Conservation (phyloP, 345 rosid genomes). For the Arabidopsis suecica region DNA sequence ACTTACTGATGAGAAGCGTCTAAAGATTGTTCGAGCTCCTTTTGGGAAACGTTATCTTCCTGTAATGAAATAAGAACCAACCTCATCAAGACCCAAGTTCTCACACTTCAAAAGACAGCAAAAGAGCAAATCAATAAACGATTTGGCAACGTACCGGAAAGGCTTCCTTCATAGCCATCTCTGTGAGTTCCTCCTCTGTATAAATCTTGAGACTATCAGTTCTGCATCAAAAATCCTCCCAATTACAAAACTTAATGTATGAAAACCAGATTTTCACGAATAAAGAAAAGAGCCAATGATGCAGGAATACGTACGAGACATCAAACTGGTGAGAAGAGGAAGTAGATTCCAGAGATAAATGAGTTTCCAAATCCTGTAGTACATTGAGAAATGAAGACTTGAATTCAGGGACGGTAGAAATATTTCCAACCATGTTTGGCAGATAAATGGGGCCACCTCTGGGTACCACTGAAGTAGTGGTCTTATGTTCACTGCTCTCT, state of each 20-base stretch:
- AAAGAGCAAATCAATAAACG: background rate
- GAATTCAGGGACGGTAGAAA: slow-evolving; percentile 31
- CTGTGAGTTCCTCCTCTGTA: slow-evolving; percentile 45
- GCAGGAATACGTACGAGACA: slow-evolving; percentile 36
- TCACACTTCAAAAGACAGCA: background rate
- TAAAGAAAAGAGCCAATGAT: background rate
- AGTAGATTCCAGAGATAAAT: slow-evolving; percentile 36
- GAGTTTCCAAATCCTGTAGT: slow-evolving; percentile 40
- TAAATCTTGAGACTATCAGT: slow-evolving; percentile 40
- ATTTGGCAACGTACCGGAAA: slow-evolving; percentile 17
- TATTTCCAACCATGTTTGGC: slow-evolving; percentile 37
- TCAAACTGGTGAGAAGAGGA: slow-evolving; percentile 31
- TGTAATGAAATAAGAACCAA: slow-evolving; percentile 22
- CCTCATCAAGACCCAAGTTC: slow-evolving; percentile 4
- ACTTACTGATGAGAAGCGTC: slow-evolving; percentile 33
- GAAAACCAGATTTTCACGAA: background rate
- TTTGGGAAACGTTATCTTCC: slow-evolving; percentile 26
- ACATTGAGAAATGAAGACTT: slow-evolving; percentile 40
- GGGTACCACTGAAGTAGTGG: slow-evolving; percentile 29
- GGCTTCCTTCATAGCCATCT: slow-evolving; percentile 49
- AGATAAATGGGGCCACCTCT: slow-evolving; percentile 50
- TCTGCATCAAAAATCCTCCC: slow-evolving; percentile 31
- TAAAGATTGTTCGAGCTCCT: slow-evolving; percentile 7
- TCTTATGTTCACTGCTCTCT: slow-evolving; percentile 18
- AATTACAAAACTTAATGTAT: background rate